phyloP scores from a whole-genome alignment of 257 asterid species.

The Rehmannia glutinosa region DNA sequence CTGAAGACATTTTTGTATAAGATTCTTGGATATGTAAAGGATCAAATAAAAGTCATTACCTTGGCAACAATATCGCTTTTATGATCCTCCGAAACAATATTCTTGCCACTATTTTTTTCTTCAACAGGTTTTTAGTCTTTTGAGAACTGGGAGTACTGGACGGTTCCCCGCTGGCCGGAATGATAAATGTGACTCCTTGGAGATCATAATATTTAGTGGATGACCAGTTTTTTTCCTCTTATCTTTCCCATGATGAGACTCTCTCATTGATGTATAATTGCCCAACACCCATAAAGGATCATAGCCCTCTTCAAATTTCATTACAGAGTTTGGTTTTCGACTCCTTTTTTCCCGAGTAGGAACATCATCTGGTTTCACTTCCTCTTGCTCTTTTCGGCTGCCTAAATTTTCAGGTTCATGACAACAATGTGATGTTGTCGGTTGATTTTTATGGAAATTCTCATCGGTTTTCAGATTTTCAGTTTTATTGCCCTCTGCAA shows the following conservation, averaged over 20 bases:
- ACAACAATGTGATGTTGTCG: not conserved
- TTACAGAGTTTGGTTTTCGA: constrained; percentile 14
- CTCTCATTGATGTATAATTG: not conserved
- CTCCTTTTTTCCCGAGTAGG: constrained; percentile 7
- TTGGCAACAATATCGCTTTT: not conserved
- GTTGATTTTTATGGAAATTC: not conserved
- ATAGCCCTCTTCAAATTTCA: constrained; percentile 23
- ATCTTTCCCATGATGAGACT: not conserved
- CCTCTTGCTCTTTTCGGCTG: not conserved
- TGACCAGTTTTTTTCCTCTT: not conserved
- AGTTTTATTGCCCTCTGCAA: not conserved
- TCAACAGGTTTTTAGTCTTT: not conserved
- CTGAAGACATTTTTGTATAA: not conserved
- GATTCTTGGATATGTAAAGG: not conserved
- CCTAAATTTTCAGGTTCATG: constrained; percentile 3
- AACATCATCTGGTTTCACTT: constrained; percentile 6
- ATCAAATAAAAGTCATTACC: constrained; percentile 7
- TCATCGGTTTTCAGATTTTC: not conserved
- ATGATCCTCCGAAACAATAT: not conserved
- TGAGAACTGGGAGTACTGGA: not conserved
- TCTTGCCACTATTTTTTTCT: not conserved
- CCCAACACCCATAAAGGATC: constrained; percentile 15
- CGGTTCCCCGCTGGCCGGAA: not conserved
- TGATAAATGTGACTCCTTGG: not conserved
- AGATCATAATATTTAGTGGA: not conserved